Evolutionary conservation across 1,139 yeast species (phyloP), one percentile per base, ranked within the genome.

Genomic region (Neolecta irregularis): DNA sequence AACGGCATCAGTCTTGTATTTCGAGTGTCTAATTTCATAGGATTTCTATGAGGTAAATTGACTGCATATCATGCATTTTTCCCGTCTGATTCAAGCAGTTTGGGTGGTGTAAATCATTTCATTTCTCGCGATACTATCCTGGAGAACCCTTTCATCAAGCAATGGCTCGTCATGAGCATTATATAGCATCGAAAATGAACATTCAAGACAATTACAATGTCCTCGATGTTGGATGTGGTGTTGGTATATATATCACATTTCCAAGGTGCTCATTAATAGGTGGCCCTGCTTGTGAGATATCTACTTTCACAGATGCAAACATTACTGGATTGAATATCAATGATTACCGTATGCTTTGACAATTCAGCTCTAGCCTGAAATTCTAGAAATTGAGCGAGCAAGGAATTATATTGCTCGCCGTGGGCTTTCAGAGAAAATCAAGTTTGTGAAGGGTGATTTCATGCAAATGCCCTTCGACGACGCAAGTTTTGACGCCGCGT

Each of bases 101-200:
- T 59, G 98, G 98, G 33, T 88, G 98, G 98, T 98, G 98, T 44
- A 70, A 94, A 17, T 80, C 94, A 9, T 88, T 88, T 80, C 98
- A 88, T 60, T 88, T 88, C 57, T 80, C 93, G 31, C 72, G 95
- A 51, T 88, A 76, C 64, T 85, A 80, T 66, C 68, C 66, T 54
- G 96, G 95, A 43, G 98, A 88, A 62, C 74, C 92, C 26, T 88
- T 88, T 64, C 65, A 72, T 53, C 96, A 88, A 60, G 93, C 96
- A 31, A 74, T 81, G 48, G 96, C 96, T 19, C 57, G 98, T 64
- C 98, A 88, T 60, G 98, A 88, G 63, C 98, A 88, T 61, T 88
- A 70, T 60, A 65, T 88, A 51, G 98, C 98, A 26, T 64, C 67
- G 58, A 76, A 78, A 64, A 85, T 85, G 72, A 77, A 76, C 44